phyloP scores from a whole-genome alignment of 805 yeast species.

The Metschnikowia drakensbergensis region DNA sequence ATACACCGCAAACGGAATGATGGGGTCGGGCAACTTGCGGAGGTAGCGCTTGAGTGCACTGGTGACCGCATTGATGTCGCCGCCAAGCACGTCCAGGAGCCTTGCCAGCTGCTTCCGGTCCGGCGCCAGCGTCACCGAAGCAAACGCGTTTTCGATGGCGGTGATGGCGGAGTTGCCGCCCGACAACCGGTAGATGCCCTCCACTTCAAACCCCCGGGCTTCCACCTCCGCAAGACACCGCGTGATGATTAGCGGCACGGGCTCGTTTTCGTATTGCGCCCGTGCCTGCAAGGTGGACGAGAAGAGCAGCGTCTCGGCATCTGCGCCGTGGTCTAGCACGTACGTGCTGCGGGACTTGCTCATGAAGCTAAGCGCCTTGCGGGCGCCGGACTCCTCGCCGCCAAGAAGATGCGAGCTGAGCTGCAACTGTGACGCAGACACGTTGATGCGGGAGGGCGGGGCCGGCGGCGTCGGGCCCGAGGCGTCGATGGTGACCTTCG shows the following conservation, averaged over 20 bases:
- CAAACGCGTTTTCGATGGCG: slow-evolving; percentile 41
- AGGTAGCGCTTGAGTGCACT: slow-evolving; percentile 84
- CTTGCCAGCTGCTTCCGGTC: slow-evolving; percentile 33
- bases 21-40: slow-evolving; percentile 79
- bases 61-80: slow-evolving; percentile 84
- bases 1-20: slow-evolving; percentile 68
- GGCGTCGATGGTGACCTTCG: slow-evolving; percentile 27
- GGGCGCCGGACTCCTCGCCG: slow-evolving; percentile 8
- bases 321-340: slow-evolving; percentile 36
- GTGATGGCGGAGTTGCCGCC: slow-evolving; percentile 73
- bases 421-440: not conserved
- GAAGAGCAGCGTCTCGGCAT: slow-evolving; percentile 32
- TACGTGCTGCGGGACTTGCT: slow-evolving; percentile 48
- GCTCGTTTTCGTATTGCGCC: slow-evolving; percentile 54
- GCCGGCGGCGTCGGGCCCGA: not conserved
- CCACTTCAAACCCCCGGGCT: slow-evolving; percentile 64
- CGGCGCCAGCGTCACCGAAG: slow-evolving; percentile 24
- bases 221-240: slow-evolving; percentile 78
- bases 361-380: slow-evolving; percentile 16
- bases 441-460: not conserved
- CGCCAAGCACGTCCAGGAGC: slow-evolving; percentile 38
- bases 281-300: slow-evolving; percentile 60
- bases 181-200: slow-evolving; percentile 88
- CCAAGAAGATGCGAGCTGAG: not conserved
- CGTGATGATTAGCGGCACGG: slow-evolving; percentile 67